Evolutionary conservation across 306 rosid genomes (phyloP), one percentile per base, ranked within the genome.

Genomic region (Alnus rubra): DNA sequence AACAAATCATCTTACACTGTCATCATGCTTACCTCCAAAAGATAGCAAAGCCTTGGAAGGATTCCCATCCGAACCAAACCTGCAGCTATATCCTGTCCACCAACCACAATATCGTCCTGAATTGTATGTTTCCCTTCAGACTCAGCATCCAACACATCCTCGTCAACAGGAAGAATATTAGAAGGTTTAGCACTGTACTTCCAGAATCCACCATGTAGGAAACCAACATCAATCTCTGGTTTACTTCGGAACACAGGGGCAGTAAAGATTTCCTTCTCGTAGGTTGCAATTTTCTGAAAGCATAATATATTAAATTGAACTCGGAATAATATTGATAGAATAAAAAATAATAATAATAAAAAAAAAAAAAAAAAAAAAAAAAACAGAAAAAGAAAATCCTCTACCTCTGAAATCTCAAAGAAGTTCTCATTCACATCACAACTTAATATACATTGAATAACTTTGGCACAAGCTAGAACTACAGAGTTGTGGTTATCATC

Each of bases 31-130:
- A 95, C 98, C 99, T 95, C 99, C 83, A 95, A 80, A 87, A 92
- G 93, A 85, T 91, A 94, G 74, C 88, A 75, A 63, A 94, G 92
- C 79, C 91, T 88, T 44, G 91, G 91, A 84, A 94, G 90, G 83
- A 88, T 81, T 77, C 97, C 97, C 97, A 95, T 95, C 78, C 96
- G 92, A 73, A 95, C 96, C 70, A 95, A 83, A 77, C 99, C 99
- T 33, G 93, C 97, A 53, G 86, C 86, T 86, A 95, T 81, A 88
- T 95, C 99, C 83, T 95, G 99, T 82, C 93, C 97, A 69, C 97
- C 97, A 82, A 95, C 87, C 79, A 88, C 88, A 82, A 95, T 79
- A 82, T 95, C 99, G 81, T 95, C 99, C 88, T 95, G 91, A 83
- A 95, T 95, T 71, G 97, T 93, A 81, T 87, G 86, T 64, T 91